Base-by-base conservation (phyloP, 345 rosid genomes). In the Jatropha curcas region DNA sequence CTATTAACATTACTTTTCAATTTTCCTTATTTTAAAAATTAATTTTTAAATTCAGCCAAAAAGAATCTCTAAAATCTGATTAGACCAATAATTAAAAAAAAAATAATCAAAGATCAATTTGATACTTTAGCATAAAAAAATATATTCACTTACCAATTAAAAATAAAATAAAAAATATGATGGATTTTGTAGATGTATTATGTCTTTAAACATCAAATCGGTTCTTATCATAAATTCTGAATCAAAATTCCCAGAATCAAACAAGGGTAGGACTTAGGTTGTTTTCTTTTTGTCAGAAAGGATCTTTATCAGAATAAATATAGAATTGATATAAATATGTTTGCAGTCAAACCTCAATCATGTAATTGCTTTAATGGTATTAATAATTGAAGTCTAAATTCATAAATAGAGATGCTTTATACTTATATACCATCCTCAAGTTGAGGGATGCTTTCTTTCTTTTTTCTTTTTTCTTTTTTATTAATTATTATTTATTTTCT, bases 281-380 rank as follows among this genome's bases (percentile, higher is more conserved):
- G 12, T 68, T 10, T 34, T 24, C n/a, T 50, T n/a, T 52, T 5
- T 33, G 19, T 39, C 30, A 41, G 27, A 51, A 39, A 27, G 20
- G 41, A 59, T 71, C 41, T 2, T 45, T 31, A 48, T 71, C 56
- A 31, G 48, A 46, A 60, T 41, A 41, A 7, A 41, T 41, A 41
- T 39, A 0, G 11, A 7, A 46, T 64, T 37, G 25, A 4, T 64
- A 22, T 37, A 22, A n/a, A 65, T 67, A 22, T 67, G 43, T 20
- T 28, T 65, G 35, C 24, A 30, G 58, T 71, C 74, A 71, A 71
- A 27, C 57, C 11, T 16, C 67, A 71, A 71, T 34, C 66, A 60
- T 50, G 14, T 58, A 59, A 22, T 31, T 39, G 53, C 45, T 41
- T 41, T 41, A 41, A 8, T 41, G 45, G 1, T 41, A 41, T 7